Conservation (phyloP, 2,329 filamentous ascomycete species). For the Colletotrichum sp. region DNA sequence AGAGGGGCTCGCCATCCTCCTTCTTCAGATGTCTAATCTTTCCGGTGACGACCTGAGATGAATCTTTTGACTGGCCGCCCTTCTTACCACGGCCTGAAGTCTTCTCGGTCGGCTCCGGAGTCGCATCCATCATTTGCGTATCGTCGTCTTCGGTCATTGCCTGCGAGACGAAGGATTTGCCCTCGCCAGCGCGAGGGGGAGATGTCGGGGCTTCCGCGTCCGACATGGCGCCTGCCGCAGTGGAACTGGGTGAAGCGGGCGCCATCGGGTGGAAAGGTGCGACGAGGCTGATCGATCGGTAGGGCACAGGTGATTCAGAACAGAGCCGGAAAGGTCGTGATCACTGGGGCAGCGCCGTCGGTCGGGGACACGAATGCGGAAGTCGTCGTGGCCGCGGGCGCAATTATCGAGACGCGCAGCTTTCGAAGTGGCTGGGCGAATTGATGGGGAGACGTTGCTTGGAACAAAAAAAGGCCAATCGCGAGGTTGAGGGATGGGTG, state of each 20-base stretch:
- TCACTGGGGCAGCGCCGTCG: not conserved
- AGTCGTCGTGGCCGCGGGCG: not conserved
- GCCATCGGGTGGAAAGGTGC: constrained; percentile 33
- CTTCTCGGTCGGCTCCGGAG: constrained; percentile 49
- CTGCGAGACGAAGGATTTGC: constrained; percentile 53
- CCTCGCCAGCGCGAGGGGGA: constrained; percentile 41
- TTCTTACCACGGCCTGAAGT: constrained; percentile 38
- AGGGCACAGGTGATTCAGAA: not conserved
- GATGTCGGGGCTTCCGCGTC: constrained; percentile 53
- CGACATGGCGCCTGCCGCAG: constrained; percentile 41
- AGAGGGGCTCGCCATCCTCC: constrained; percentile 85
- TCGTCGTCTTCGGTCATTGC: constrained; percentile 51
- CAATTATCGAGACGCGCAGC: not conserved
- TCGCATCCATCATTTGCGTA: constrained; percentile 43
- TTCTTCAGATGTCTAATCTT: constrained; percentile 90
- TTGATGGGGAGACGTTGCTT: not conserved
- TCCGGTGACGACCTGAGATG: constrained; percentile 49
- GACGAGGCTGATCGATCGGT: constrained; percentile 7
- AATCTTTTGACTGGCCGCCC: constrained; percentile 37
- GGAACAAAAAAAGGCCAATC: not conserved
- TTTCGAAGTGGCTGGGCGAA: not conserved
- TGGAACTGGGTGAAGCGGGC: constrained; percentile 42
- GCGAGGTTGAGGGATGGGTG: not conserved
- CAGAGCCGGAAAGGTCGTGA: constrained; percentile 4
- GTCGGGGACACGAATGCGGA: constrained; percentile 7